Conservation (phyloP, 495 filamentous ascomycete species). For the Hyaloscypha variabilis region DNA sequence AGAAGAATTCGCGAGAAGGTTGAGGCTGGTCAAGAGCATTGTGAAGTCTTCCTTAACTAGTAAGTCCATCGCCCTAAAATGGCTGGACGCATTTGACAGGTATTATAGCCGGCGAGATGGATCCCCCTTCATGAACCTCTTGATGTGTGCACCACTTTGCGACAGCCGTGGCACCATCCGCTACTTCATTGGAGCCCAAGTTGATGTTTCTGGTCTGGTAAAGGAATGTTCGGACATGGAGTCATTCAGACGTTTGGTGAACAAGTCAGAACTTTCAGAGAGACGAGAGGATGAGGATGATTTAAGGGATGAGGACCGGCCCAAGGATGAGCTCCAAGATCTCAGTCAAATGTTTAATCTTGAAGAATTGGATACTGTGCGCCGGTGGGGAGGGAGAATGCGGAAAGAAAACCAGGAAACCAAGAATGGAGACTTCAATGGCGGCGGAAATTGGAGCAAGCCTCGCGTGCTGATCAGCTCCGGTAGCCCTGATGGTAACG, state of each 20-base stretch:
- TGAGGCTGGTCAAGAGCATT: slow-evolving; percentile 60
- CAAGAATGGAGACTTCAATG: slow-evolving; percentile 31
- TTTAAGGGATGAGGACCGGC: slow-evolving; percentile 18
- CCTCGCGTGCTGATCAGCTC: slow-evolving; percentile 44
- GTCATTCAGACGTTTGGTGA: slow-evolving; percentile 48
- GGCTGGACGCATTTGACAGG: slow-evolving; percentile 53
- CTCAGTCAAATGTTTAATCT: slow-evolving; percentile 65
- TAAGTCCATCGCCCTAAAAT: slow-evolving; percentile 42
- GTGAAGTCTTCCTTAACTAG: slow-evolving; percentile 73
- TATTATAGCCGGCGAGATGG: slow-evolving; percentile 52
- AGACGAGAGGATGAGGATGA: slow-evolving; percentile 27
- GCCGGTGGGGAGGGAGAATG: slow-evolving; percentile 57
- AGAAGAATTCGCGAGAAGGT: slow-evolving; percentile 59
- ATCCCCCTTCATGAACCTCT: slow-evolving; percentile 69
- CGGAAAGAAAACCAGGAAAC: slow-evolving; percentile 50
- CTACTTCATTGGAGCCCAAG: slow-evolving; percentile 66
- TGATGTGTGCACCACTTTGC: slow-evolving; percentile 63
- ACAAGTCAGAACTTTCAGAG: slow-evolving; percentile 31
- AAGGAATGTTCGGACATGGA: slow-evolving; percentile 61
- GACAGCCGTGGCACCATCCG: slow-evolving; percentile 60
- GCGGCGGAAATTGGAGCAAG: slow-evolving; percentile 36
- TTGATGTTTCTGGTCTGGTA: slow-evolving; percentile 61
- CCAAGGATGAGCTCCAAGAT: slow-evolving; percentile 47
- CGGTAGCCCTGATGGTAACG: slow-evolving; percentile 14
- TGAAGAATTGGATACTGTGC: slow-evolving; percentile 58